Conservation (phyloP, 2,329 filamentous ascomycete genomes). For the Fusarium sp. region DNA sequence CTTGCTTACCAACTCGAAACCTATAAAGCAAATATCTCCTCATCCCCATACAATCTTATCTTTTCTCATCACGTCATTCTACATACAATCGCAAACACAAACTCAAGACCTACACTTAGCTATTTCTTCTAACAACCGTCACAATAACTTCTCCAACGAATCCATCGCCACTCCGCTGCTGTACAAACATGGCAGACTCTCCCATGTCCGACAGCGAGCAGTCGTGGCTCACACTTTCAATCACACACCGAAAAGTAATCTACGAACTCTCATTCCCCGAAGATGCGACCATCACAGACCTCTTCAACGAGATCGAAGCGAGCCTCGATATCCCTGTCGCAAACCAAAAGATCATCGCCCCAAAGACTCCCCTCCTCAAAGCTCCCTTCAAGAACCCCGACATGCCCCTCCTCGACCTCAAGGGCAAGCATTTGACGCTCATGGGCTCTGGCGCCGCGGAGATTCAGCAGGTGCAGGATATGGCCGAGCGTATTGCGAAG, state of each 20-base stretch:
- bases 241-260: conserved; percentile 58
- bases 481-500: conserved; percentile 58
- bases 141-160: conserved; percentile 6
- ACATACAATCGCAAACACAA: not conserved
- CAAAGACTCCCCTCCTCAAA: conserved; percentile 72
- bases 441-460: conserved; percentile 71
- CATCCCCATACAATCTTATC: not conserved
- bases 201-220: conserved; percentile 33
- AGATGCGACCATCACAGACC: conserved; percentile 63
- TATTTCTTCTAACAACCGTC: not conserved
- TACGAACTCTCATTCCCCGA: conserved; percentile 56
- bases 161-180: conserved; percentile 23
- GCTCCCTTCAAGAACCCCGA: conserved; percentile 69
- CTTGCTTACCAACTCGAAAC: not conserved
- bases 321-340: conserved; percentile 66
- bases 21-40: not conserved
- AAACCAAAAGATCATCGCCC: conserved; percentile 75
- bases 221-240: conserved; percentile 52
- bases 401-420: conserved; percentile 59
- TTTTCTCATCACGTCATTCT: not conserved
- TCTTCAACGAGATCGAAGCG: conserved; percentile 66
- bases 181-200: conserved; percentile 30
- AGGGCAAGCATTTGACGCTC: conserved; percentile 69
- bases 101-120: not conserved
- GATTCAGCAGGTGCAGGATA: conserved; percentile 63